Conservation (phyloP, 768 basidiomycete species). For the Boletellus emodensis region DNA sequence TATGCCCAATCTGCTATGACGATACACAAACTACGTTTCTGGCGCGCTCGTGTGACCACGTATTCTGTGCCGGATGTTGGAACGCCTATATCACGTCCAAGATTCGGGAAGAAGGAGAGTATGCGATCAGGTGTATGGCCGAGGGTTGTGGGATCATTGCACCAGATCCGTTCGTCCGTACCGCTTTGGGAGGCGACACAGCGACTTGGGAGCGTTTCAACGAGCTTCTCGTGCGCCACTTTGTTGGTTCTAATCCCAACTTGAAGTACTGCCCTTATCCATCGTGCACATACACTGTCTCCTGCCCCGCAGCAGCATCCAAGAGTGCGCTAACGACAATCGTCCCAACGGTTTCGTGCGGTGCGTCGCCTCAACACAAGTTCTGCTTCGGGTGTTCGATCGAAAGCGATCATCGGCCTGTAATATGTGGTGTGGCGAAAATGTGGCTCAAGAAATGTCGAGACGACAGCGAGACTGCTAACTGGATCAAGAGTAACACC, state of each 20-base stretch:
- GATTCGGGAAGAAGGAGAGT: slow-evolving; percentile 78
- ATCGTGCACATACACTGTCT: slow-evolving; percentile 90
- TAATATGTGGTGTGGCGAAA: slow-evolving; percentile 82
- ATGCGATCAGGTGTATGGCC: slow-evolving; percentile 73
- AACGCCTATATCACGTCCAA: slow-evolving; percentile 72
- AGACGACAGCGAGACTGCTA: slow-evolving; percentile 97
- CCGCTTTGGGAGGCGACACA: slow-evolving; percentile 52
- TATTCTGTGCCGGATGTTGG: slow-evolving; percentile 86
- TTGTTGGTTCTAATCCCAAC: slow-evolving; percentile 75
- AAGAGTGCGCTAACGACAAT: slow-evolving; percentile 69
- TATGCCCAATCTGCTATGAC: slow-evolving; percentile 94
- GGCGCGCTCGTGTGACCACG: slow-evolving; percentile 76
- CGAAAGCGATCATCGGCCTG: slow-evolving; percentile 87
- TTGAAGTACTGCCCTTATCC: slow-evolving; percentile 97
- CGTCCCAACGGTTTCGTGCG: slow-evolving; percentile 88
- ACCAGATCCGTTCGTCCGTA: slow-evolving; percentile 58
- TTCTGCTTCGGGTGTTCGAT: slow-evolving; percentile 96
- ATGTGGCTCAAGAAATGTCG: slow-evolving; percentile 97
- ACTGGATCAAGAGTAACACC: slow-evolving; percentile 99
- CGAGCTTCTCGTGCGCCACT: slow-evolving; percentile 85
- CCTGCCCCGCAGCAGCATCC: slow-evolving; percentile 77
- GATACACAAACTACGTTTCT: slow-evolving; percentile 68
- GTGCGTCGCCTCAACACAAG: slow-evolving; percentile 59
- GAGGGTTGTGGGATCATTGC: slow-evolving; percentile 66
- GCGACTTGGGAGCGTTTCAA: slow-evolving; percentile 69